Evolutionary conservation across 2,329 filamentous ascomycete genomes (phyloP), one percentile per base, ranked within the genome.

Genomic region (Penicillium sp.): DNA sequence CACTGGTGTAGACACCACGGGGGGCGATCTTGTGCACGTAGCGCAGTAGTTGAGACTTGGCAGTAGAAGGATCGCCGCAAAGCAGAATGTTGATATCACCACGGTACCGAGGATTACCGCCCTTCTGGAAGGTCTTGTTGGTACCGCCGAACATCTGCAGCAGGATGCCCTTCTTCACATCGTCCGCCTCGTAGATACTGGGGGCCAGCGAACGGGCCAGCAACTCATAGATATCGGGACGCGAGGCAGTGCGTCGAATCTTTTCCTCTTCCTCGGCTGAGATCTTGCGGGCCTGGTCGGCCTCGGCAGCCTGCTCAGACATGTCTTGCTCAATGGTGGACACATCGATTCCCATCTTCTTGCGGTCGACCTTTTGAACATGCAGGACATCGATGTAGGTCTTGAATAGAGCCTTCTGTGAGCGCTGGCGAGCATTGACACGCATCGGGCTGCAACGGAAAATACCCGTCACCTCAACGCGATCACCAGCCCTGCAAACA

Each of bases 11-110:
- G 5, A 91, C 86, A 74, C 89, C 89, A 60, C 95, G 90, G 41
- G 95, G 95, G 4, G 95, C 95, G 71, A 99, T 99, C 78, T 96
- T 96, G 84, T 99, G 94, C 28, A 99, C 90, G 71, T 99, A 99
- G 63, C 92, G 86, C 31, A 99, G 84, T 57, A 99, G 82, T 77
- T 99, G 96, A 11, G 95, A 99, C 77, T 99, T 99, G 41, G 95
- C 85, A 0, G 95, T 99, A 0, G 94, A 98, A 0, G 95, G 95
- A 71, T 99, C 95, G 83, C 95, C 95, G 71, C 95, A 99, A 38
- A 99, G 88, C 45, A 99, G 84, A 53, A 99, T 86, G 74, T 99
- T 99, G 81, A 99, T 97, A 76, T 99, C 95, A 63, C 95, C 95
- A 81, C 95, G 87, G 76, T 99, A 99, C 69, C 90, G 93, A 6